A percentile compares a stretch with the other conserved stretches of the same genome.
Conservation (phyloP, 768 basidiomycete genomes). For the Amanita polypyramis region DNA sequence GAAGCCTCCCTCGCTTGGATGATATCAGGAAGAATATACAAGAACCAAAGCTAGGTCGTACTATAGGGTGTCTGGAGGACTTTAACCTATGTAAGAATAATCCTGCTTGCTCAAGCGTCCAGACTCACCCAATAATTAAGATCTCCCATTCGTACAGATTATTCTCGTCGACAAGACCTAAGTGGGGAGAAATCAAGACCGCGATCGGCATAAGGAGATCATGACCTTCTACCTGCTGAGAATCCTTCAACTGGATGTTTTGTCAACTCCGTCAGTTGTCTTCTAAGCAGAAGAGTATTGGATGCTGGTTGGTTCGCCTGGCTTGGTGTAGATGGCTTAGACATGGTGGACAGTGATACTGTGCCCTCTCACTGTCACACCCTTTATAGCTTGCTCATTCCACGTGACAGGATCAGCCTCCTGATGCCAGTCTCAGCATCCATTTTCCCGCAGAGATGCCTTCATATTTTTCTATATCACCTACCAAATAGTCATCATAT, state of each 20-base stretch:
- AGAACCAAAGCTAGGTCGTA: slow-evolving; percentile 24
- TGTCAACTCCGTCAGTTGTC: slow-evolving; percentile 77
- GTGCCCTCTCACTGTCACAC: not conserved
- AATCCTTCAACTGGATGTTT: slow-evolving; percentile 95
- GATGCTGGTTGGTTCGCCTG: slow-evolving; percentile 18
- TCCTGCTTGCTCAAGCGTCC: slow-evolving; percentile 2
- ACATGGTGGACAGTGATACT: slow-evolving; percentile 18
- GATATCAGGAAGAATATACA: slow-evolving; percentile 9
- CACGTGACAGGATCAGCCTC: slow-evolving; percentile 1
- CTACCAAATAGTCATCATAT: no score
- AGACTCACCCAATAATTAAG: slow-evolving; percentile 79
- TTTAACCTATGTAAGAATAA: slow-evolving; percentile 22
- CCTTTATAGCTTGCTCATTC: slow-evolving; percentile 11
- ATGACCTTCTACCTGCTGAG: slow-evolving; percentile 61
- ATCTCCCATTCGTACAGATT: slow-evolving; percentile 97
- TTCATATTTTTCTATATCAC: not conserved
- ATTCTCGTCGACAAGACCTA: slow-evolving; percentile 88
- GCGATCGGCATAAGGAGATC: slow-evolving; percentile 16
- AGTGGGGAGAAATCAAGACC: slow-evolving; percentile 16
- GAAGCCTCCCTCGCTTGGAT: slow-evolving; percentile 85
- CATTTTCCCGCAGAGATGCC: not conserved
- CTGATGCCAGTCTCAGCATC: not conserved
- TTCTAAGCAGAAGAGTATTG: slow-evolving; percentile 59
- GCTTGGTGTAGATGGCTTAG: slow-evolving; percentile 29
- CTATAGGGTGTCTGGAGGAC: slow-evolving; percentile 92